phyloP scores from a whole-genome alignment of 495 filamentous ascomycete genomes.

The Amorphotheca resinae region DNA sequence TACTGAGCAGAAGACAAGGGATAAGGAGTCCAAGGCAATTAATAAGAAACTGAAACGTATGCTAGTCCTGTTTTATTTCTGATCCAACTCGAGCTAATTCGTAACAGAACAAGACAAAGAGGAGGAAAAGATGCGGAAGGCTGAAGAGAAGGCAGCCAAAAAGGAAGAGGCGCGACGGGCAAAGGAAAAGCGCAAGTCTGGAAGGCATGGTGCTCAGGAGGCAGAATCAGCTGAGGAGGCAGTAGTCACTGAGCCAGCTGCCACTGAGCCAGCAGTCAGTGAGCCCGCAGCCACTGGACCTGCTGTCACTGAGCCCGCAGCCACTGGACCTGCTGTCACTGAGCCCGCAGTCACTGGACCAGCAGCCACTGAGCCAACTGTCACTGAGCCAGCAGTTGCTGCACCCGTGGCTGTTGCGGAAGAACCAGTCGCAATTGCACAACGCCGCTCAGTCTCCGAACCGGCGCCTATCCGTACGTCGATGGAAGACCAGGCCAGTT shows the following conservation, averaged over 20 bases:
- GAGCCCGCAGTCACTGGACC: background rate
- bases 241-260: background rate
- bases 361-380: background rate
- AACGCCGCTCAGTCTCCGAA: constrained; percentile 3
- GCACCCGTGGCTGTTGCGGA: background rate
- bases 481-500: constrained; percentile 15
- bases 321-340: background rate
- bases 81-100: constrained; percentile 2
- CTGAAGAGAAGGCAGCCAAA: constrained; percentile 37
- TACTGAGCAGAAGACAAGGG: constrained; percentile 30
- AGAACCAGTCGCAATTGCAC: background rate
- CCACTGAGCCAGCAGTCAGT: background rate
- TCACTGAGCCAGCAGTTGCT: background rate
- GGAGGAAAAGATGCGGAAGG: constrained; percentile 34
- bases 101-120: constrained; percentile 34
- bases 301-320: background rate
- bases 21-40: constrained; percentile 20
- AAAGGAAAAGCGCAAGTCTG: constrained; percentile 18
- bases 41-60: constrained; percentile 18
- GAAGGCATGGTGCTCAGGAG: background rate
- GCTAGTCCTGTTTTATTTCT: background rate
- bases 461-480: constrained; percentile 15
- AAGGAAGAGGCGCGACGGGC: constrained; percentile 32
- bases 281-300: background rate
- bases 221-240: background rate